These are phyloP conservation scores for Streptanthus diversifolius DNA, from an alignment of 345 rosid genomes.

Conservation along the genomic window DNA sequence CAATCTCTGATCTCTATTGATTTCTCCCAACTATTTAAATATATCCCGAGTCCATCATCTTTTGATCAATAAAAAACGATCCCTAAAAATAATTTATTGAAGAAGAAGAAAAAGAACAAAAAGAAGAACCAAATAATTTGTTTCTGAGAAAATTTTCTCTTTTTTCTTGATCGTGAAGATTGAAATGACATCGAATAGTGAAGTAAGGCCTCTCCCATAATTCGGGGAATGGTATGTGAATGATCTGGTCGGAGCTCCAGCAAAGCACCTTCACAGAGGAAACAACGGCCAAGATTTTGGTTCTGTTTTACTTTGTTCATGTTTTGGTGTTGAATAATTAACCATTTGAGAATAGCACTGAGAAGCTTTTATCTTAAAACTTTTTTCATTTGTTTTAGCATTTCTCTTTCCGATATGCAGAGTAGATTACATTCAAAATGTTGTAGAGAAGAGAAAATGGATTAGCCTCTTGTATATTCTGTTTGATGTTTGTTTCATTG, in stretches of 20 bases:
- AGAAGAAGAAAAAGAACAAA: neutral
- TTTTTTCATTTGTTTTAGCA: neutral
- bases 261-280: conserved; percentile 29
- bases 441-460: neutral
- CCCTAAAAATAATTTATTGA: neutral
- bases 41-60: neutral
- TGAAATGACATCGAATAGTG: conserved; percentile 31
- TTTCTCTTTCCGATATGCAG: neutral
- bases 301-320: conserved; percentile 34
- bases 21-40: conserved; percentile 19
- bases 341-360: conserved; percentile 2
- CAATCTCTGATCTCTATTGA: no score
- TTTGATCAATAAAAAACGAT: neutral
- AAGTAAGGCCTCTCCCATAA: conserved; percentile 33
- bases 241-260: conserved; percentile 31
- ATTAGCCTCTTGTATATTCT: conserved; percentile 8
- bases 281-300: conserved; percentile 36
- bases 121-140: neutral
- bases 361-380: neutral
- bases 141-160: neutral
- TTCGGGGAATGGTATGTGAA: conserved; percentile 51
- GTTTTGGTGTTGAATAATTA: neutral
- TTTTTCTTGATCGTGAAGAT: conserved; percentile 18
- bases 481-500: conserved; percentile 16
- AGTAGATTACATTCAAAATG: neutral